Percentiles rank a stretch among this genome's conserved stretches.
Conservation (phyloP, 2,329 filamentous ascomycete species). For the Sordariomycetes sp. region DNA sequence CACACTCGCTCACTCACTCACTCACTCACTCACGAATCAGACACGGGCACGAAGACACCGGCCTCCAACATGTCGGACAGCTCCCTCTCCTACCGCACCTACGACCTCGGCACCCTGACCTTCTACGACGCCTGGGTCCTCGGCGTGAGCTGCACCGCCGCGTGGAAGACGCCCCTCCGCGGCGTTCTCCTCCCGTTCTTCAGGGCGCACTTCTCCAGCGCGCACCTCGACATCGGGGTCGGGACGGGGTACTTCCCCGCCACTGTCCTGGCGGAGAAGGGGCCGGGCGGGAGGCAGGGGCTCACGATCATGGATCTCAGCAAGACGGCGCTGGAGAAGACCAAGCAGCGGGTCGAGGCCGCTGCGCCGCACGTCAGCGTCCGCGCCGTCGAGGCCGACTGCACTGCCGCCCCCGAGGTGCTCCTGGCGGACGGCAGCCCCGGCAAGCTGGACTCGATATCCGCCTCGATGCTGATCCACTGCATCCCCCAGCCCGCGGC, state of each 20-base stretch:
- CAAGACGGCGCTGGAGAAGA: slow-evolving; percentile 15
- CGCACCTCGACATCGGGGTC: slow-evolving; percentile 25
- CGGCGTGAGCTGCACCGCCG: slow-evolving; percentile 18
- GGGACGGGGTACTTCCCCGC: slow-evolving; percentile 23
- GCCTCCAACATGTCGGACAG: neutral
- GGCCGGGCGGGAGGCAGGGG: slow-evolving; percentile 9
- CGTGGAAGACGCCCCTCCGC: slow-evolving; percentile 18
- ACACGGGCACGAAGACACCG: neutral
- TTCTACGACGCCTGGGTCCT: slow-evolving; percentile 19
- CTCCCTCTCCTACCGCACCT: neutral
- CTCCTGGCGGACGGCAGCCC: too few relatives aligned
- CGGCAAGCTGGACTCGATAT: slow-evolving; percentile 25
- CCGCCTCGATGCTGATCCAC: slow-evolving; percentile 12
- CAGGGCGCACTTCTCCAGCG: slow-evolving; percentile 16
- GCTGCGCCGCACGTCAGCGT: slow-evolving; percentile 11
- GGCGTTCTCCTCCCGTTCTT: slow-evolving; percentile 19
- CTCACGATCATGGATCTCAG: slow-evolving; percentile 23
- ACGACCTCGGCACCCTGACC: slow-evolving; percentile 4
- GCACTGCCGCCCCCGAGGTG: slow-evolving; percentile 8
- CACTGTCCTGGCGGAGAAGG: slow-evolving; percentile 9
- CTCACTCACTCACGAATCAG: neutral
- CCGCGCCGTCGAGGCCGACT: slow-evolving; percentile 19
- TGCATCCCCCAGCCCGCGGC: slow-evolving; percentile 11
- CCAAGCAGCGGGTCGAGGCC: slow-evolving; percentile 12
- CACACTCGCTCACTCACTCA: too few relatives aligned